Percentiles rank a stretch among this genome's conserved stretches.
phyloP scores from a whole-genome alignment of 192 early-diverging fungal species.

The Podila minutissima region DNA sequence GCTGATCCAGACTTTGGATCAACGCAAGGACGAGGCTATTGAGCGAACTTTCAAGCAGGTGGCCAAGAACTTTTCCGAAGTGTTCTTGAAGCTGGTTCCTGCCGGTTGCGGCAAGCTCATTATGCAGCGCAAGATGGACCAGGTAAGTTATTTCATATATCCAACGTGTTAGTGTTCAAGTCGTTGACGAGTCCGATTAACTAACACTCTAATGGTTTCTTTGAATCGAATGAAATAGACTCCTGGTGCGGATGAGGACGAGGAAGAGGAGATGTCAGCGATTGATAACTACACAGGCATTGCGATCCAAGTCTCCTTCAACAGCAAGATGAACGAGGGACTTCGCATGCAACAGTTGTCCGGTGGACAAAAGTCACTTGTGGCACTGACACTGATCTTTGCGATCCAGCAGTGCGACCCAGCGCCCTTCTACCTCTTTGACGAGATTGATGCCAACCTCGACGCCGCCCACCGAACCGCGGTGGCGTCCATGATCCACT shows the following conservation, averaged over 20 bases:
- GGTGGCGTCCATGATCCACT: conserved; percentile 95
- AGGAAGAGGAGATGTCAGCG: conserved; percentile 50
- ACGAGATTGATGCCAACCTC: conserved; percentile 99
- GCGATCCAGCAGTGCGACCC: conserved; percentile 98
- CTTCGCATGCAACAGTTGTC: conserved; percentile 95
- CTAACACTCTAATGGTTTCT: conserved; percentile 11
- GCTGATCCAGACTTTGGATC: conserved; percentile 90
- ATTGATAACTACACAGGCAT: conserved; percentile 93
- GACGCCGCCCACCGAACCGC: conserved; percentile 95
- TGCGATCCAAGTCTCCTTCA: conserved; percentile 93
- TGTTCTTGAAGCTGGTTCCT: conserved; percentile 93
- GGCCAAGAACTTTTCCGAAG: conserved; percentile 84
- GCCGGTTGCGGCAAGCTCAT: conserved; percentile 85
- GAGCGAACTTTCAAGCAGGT: conserved; percentile 96
- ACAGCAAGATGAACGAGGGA: conserved; percentile 86
- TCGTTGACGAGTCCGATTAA: background rate
- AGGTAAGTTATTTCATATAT: conserved; percentile 7
- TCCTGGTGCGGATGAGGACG: conserved; percentile 48
- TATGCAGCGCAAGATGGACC: conserved; percentile 80
- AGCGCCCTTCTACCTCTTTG: conserved; percentile 99
- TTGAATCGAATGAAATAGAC: conserved; percentile 14
- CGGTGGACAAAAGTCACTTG: conserved; percentile 98
- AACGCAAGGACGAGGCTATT: conserved; percentile 97
- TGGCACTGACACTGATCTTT: conserved; percentile 97
- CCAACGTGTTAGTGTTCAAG: conserved; percentile 18